A percentile compares a stretch with the other conserved stretches of the same genome.
phyloP scores from a whole-genome alignment of 805 yeast species.

The Maudiozyma barnettii region DNA sequence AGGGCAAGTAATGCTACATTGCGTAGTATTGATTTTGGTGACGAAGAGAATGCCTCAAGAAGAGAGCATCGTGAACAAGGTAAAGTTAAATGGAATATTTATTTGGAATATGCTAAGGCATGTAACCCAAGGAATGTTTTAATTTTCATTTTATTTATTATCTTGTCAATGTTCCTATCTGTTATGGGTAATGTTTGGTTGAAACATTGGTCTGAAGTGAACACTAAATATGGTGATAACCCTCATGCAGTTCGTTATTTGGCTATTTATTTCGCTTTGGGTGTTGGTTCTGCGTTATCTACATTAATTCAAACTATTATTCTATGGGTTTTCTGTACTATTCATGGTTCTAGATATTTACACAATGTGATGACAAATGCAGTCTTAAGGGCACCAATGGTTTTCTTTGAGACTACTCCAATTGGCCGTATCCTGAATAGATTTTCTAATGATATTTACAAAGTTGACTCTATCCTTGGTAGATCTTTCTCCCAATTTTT shows the following conservation, averaged over 20 bases:
- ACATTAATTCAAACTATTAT: conserved; percentile 57
- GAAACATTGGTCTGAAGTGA: conserved; percentile 94
- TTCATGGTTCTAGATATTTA: conserved; percentile 66
- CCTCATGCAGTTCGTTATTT: conserved; percentile 66
- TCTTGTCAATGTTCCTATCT: conserved; percentile 49
- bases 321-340: conserved; percentile 73
- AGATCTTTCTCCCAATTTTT: conserved; percentile 65
- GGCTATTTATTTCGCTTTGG: conserved; percentile 65
- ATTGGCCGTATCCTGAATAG: conserved; percentile 86
- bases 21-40: conserved; percentile 27
- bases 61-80: conserved; percentile 89
- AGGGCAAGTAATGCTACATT: conserved; percentile 49
- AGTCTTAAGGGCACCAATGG: conserved; percentile 87
- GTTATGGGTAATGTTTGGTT: conserved; percentile 83
- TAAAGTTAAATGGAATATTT: conserved; percentile 81
- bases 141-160: conserved; percentile 44
- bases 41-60: conserved; percentile 29
- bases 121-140: conserved; percentile 64
- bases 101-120: conserved; percentile 74
- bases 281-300: conserved; percentile 54
- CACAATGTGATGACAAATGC: conserved; percentile 67
- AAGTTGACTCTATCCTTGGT: conserved; percentile 71
- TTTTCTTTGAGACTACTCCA: conserved; percentile 92
- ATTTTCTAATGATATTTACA: conserved; percentile 83
- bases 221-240: conserved; percentile 56